Conservation (phyloP, 225 moss, liverwort and hornwort genomes). For the Thuidium tamariscinum region DNA sequence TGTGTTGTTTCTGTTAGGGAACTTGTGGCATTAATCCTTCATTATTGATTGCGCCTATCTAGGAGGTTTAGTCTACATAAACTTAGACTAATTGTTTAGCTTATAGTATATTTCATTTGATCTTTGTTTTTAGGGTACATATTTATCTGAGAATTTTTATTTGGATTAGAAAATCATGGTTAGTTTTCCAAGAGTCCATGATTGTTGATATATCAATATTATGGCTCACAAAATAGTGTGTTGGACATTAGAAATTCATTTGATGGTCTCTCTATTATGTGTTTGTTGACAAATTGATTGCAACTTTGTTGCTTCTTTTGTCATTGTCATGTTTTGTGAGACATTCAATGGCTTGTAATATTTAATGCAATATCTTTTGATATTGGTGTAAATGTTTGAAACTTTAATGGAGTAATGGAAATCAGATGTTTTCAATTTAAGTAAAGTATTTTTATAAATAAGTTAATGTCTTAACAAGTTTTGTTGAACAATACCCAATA, state of each 20-base stretch:
- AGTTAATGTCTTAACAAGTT: fast-evolving
- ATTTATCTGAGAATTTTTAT: neutral
- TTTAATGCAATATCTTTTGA: too few relatives aligned
- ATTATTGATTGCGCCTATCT: neutral
- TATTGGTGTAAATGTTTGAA: neutral
- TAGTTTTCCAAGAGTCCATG: neutral
- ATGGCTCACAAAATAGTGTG: neutral
- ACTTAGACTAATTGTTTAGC: neutral
- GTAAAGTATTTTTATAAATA: neutral
- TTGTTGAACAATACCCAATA: neutral
- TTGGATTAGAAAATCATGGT: too few relatives aligned
- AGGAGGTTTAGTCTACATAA: neutral
- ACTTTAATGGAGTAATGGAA: neutral
- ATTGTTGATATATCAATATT: too few relatives aligned
- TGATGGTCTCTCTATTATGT: neutral
- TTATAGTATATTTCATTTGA: neutral
- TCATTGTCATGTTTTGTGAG: neutral
- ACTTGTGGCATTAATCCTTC: too few relatives aligned
- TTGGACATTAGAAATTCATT: neutral
- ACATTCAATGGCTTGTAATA: neutral
- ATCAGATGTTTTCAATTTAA: neutral
- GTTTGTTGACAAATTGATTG: neutral
- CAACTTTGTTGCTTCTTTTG: too few relatives aligned
- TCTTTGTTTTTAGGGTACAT: neutral
- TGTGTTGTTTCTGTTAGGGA: too few relatives aligned